These are phyloP conservation scores for Zygotorulaspora chibaensis DNA, from an alignment of 805 yeast genomes.

Conservation along the genomic window DNA sequence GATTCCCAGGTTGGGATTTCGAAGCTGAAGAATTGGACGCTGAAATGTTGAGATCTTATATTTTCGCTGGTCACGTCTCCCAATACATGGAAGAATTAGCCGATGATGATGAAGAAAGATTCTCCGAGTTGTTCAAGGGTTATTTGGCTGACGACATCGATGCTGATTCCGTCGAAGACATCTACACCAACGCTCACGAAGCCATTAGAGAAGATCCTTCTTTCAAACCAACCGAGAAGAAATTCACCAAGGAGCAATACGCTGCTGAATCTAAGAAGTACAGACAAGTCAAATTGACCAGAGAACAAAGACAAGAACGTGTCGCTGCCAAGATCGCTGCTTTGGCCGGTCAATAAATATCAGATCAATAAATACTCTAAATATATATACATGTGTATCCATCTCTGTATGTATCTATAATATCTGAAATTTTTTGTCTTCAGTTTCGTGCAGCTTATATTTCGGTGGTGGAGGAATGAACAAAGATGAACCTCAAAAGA, in stretches of 20 bases:
- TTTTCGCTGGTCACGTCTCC: conserved; percentile 99
- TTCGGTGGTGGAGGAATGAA: no score
- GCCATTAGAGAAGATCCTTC: conserved; percentile 94
- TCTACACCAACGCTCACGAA: conserved; percentile 92
- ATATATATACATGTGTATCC: background rate
- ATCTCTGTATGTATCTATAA: background rate
- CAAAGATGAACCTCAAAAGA: no score
- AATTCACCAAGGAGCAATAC: conserved; percentile 96
- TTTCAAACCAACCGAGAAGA: conserved; percentile 83
- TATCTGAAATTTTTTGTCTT: background rate
- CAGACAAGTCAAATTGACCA: conserved; percentile 85
- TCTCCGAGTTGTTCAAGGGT: conserved; percentile 90
- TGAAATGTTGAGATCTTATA: conserved; percentile 96
- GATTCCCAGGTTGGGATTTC: conserved; percentile 99
- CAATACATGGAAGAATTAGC: conserved; percentile 99
- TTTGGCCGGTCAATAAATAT: conserved; percentile 48
- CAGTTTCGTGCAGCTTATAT: no score
- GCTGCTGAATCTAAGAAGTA: conserved; percentile 94
- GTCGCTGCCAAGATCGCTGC: conserved; percentile 92
- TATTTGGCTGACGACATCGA: conserved; percentile 96
- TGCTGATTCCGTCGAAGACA: conserved; percentile 93
- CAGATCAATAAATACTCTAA: conserved; percentile 4
- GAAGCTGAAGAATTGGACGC: conserved; percentile 98
- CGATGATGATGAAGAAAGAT: conserved; percentile 99
- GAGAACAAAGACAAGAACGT: conserved; percentile 83